Base-by-base conservation (phyloP, 208 protist genomes). In the Leishmania aethiopica region DNA sequence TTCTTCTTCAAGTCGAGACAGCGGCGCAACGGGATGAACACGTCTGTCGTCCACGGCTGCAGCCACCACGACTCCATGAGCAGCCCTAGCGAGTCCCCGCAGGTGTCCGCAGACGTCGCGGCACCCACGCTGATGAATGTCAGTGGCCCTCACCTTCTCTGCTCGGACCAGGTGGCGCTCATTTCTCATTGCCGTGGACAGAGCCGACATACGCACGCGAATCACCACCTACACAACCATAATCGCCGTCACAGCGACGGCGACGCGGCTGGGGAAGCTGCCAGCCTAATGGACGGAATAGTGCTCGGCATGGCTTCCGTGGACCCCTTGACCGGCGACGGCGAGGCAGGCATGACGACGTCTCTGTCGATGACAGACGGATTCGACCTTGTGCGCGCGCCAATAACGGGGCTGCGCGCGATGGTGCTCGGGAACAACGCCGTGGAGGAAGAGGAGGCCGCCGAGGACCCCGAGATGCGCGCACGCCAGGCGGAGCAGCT, bases 381-480 rank as follows among this genome's bases (percentile, higher is more conserved):
- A n/a, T 81, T 82, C 51, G 75, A 80, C 55, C 77, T 82, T 7
- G 83, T 86, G 74, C 83, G 78, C 7, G 78, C 83, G 1, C 83
- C 83, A 5, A 80, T 86, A 37, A 66, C 83, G 0, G 83, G 83
- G 22, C 78, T 86, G 74, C 72, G 78, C 1, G 83, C 83, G 22
- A 82, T 80, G 66, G 55, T 86, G 28, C 78, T 86, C 11, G 83
- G 83, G 57, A 82, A 82, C 83, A 57, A 35, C 74, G 62, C 74
- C 40, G 74, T 82, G 55, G 83, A 86, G 42, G 83, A 86, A 42
- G 78, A 86, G 55, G 83, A 86, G 25, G 78, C 74, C 51, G 83
- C 78, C 64, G 83, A 86, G 72, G 67, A 82, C n/a, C 78, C 83
- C 42, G 83, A 86, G 64, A 77, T 60, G 66, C 77, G 62, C 0